A percentile compares a stretch with the other conserved stretches of the same genome.
These are phyloP conservation scores for Sporodiniella umbellata DNA, from an alignment of 371 early-diverging fungal genomes.

Conservation along the genomic window DNA sequence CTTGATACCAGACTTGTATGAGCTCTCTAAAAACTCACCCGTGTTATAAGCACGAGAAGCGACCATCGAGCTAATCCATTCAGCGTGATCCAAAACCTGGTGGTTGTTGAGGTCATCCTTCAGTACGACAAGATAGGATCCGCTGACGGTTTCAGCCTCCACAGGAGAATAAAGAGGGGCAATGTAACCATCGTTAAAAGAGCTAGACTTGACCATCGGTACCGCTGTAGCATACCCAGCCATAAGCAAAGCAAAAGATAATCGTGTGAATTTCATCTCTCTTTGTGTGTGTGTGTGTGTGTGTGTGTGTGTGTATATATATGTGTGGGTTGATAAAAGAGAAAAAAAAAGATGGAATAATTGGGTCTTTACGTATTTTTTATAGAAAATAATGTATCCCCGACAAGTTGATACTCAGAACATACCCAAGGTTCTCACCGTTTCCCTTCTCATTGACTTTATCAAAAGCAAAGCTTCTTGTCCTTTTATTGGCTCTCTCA, in stretches of 20 bases:
- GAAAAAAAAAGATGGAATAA: conserved; percentile 4
- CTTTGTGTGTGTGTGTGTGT: too few relatives aligned
- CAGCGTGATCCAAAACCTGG: conserved; percentile 26
- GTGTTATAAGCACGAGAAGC: conserved; percentile 12
- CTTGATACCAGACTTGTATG: conserved; percentile 49
- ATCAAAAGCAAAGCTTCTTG: too few relatives aligned
- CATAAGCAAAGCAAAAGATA: conserved; percentile 25
- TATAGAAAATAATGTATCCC: background rate
- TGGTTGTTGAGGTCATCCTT: conserved; percentile 50
- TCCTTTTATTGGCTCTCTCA: too few relatives aligned
- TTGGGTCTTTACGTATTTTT: background rate
- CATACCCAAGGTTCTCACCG: background rate
- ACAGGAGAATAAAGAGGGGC: conserved; percentile 66
- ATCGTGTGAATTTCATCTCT: conserved; percentile 21
- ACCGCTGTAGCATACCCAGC: conserved; percentile 32
- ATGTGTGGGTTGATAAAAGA: background rate
- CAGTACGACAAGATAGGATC: conserved; percentile 85
- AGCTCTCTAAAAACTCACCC: conserved; percentile 20
- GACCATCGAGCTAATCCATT: conserved; percentile 33
- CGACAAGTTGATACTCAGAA: too few relatives aligned
- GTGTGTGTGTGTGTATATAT: too few relatives aligned
- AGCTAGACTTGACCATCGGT: conserved; percentile 25
- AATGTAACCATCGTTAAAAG: conserved; percentile 30
- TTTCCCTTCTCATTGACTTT: background rate
- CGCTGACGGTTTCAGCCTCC: conserved; percentile 66